Percentiles rank a stretch among this genome's conserved stretches.
These are phyloP conservation scores for Colletotrichum sidae DNA, from an alignment of 2,329 filamentous ascomycete genomes.

Conservation along the genomic window DNA sequence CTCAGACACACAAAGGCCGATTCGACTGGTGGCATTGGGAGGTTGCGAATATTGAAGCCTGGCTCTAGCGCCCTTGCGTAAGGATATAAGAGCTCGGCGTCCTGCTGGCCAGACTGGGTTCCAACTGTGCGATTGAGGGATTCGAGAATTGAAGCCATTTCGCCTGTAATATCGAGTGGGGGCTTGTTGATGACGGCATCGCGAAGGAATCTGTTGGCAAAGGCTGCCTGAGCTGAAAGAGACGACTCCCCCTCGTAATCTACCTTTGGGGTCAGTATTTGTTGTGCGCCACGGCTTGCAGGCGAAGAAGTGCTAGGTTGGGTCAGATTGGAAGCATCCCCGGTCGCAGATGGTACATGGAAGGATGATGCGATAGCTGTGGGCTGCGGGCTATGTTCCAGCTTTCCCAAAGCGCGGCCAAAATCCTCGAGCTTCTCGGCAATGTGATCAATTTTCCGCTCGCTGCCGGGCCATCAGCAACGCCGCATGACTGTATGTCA, in stretches of 20 bases:
- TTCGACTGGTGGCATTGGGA: conserved; percentile 36
- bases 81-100: conserved; percentile 26
- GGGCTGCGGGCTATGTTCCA: background rate
- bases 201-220: conserved; percentile 40
- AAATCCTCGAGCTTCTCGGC: conserved; percentile 30
- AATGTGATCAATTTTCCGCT: conserved; percentile 23
- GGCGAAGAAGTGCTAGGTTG: background rate
- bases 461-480: conserved; percentile 1
- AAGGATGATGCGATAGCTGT: conserved; percentile 22
- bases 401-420: background rate
- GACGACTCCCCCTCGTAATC: conserved; percentile 40
- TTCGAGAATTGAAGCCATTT: conserved; percentile 39
- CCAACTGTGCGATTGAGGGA: conserved; percentile 33
- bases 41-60: conserved; percentile 18
- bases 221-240: conserved; percentile 39
- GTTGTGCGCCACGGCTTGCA: background rate
- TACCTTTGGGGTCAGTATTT: conserved; percentile 14
- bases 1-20: conserved; percentile 32
- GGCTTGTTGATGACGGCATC: conserved; percentile 37
- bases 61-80: conserved; percentile 20
- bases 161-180: conserved; percentile 33
- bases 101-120: conserved; percentile 29
- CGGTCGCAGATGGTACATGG: too few species aligned
- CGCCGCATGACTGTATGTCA: background rate
- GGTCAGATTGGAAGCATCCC: background rate